Conservation (phyloP, 148 eudicot species). For the Chenopodium berlandieri region DNA sequence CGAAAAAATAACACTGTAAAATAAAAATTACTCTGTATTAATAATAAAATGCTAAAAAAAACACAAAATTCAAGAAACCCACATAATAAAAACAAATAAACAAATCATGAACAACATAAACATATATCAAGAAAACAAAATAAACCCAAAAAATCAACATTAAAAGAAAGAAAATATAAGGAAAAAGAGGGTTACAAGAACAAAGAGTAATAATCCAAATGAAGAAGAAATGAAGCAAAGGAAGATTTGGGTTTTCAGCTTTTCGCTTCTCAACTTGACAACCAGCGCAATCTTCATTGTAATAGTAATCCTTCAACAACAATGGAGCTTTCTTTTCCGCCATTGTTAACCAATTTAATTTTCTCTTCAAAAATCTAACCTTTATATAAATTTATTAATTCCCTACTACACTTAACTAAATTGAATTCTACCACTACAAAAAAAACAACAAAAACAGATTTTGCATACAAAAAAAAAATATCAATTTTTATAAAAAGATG, state of each 20-base stretch:
- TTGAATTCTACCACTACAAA: too few relatives aligned
- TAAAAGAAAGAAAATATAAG: neutral
- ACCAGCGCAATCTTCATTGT: slow-evolving; percentile 36
- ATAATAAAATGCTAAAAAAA: neutral
- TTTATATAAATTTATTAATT: neutral
- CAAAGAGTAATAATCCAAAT: slow-evolving; percentile 37
- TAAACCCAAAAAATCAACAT: neutral
- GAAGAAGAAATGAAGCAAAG: slow-evolving; percentile 35
- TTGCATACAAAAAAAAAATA: too few relatives aligned
- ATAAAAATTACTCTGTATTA: neutral
- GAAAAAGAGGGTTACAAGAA: slow-evolving; percentile 21
- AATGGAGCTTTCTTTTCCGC: slow-evolving; percentile 17
- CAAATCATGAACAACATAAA: neutral
- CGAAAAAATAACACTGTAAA: neutral
- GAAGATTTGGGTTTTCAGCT: slow-evolving; percentile 23
- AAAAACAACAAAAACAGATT: too few relatives aligned
- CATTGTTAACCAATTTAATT: slow-evolving; percentile 10
- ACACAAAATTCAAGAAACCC: neutral
- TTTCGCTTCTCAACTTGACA: slow-evolving; percentile 38
- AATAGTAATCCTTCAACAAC: slow-evolving; percentile 11
- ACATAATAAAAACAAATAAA: neutral
- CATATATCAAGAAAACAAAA: neutral
- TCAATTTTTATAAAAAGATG: too few relatives aligned
- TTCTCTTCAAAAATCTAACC: neutral
- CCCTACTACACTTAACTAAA: too few relatives aligned